Percentiles rank a stretch among this genome's conserved stretches.
Conservation (phyloP, 129 eudicot species). For the Chrysanthemum makinoi region DNA sequence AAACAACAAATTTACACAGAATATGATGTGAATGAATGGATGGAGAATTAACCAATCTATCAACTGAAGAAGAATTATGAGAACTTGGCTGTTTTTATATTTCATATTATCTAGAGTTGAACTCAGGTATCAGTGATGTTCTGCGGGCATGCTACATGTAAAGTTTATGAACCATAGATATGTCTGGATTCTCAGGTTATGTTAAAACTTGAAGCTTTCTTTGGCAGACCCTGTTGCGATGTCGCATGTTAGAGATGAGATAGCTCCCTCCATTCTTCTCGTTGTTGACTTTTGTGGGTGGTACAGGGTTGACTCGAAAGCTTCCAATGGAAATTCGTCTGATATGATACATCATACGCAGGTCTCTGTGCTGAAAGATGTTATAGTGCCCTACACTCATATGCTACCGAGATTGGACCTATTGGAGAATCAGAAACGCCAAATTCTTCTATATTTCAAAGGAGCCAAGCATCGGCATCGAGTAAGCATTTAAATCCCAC, state of each 20-base stretch:
- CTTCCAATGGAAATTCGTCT: constrained; percentile 52
- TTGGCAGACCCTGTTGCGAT: constrained; percentile 99
- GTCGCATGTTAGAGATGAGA: constrained; percentile 88
- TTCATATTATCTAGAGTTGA: not conserved
- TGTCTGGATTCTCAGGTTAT: constrained; percentile 65
- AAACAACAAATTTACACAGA: not conserved
- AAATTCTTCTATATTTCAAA: constrained; percentile 82
- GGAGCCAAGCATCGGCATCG: constrained; percentile 99
- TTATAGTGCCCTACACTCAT: constrained; percentile 85
- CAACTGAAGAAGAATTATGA: not conserved
- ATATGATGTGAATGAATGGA: not conserved
- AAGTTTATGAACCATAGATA: constrained; percentile 17
- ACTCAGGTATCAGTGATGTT: not conserved
- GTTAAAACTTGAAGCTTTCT: constrained; percentile 90
- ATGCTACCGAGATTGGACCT: constrained; percentile 60
- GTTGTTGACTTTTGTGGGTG: constrained; percentile 99
- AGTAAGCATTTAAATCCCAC: constrained; percentile 43
- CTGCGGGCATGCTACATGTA: constrained; percentile 7
- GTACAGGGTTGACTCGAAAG: constrained; percentile 78
- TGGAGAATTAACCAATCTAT: not conserved
- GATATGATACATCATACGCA: constrained; percentile 84
- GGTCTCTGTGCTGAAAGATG: constrained; percentile 90
- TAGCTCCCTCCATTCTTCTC: constrained; percentile 77
- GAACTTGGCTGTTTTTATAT: not conserved
- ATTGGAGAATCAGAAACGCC: constrained; percentile 55